Percentiles rank a stretch among this genome's conserved stretches.
Conservation (phyloP, 805 yeast species). For the Candida pseudofarinosa region DNA sequence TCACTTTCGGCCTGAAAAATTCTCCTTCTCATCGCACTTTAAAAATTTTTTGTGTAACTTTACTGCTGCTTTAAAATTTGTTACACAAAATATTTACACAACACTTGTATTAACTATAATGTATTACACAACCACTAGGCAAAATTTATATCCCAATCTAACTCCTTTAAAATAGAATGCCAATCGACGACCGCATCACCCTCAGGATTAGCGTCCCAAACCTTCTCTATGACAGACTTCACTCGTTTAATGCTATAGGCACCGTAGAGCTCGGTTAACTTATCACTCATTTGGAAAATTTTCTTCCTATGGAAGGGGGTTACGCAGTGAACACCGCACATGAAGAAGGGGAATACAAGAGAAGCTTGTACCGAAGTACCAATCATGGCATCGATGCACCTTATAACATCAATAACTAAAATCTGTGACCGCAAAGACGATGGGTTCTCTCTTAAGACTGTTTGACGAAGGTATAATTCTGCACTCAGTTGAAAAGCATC, state of each 20-base stretch:
- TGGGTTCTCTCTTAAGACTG: conserved; percentile 58
- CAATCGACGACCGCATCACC: conserved; percentile 70
- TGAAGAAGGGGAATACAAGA: conserved; percentile 71
- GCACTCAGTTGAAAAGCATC: conserved; percentile 70
- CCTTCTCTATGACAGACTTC: conserved; percentile 40
- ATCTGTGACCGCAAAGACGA: conserved; percentile 61
- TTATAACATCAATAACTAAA: conserved; percentile 48
- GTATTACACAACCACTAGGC: conserved; percentile 35
- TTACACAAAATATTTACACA: neutral
- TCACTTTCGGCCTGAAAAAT: conserved; percentile 3
- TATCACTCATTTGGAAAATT: conserved; percentile 51
- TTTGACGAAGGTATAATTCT: conserved; percentile 61
- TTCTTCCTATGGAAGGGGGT: conserved; percentile 46
- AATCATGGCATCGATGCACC: conserved; percentile 56
- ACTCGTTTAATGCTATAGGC: conserved; percentile 58
- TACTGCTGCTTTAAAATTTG: neutral
- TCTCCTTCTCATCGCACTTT: conserved; percentile 9
- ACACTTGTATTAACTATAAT: neutral
- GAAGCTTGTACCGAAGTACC: conserved; percentile 69
- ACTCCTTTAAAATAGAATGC: conserved; percentile 58
- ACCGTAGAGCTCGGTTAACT: conserved; percentile 57
- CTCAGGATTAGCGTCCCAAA: conserved; percentile 44
- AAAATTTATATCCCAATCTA: conserved; percentile 79
- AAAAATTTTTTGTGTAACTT: conserved; percentile 7
- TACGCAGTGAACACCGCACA: conserved; percentile 69